Base-by-base conservation (phyloP, 257 asterid genomes). In the Penstemon barbatus region DNA sequence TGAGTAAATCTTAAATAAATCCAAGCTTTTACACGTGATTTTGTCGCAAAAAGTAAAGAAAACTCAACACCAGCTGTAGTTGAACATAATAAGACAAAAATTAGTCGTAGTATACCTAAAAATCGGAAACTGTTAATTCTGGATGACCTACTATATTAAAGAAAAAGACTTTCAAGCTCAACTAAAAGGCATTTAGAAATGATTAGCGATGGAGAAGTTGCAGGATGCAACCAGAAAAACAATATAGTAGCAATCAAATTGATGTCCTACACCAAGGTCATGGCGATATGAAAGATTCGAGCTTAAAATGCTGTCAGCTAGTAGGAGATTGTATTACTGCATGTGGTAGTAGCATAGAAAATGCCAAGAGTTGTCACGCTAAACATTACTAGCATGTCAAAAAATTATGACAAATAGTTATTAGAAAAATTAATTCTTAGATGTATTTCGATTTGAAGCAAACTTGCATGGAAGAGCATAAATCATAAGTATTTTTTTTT, bases 281-380 rank as follows among this genome's bases (percentile, higher is more conserved):
- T 5, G 9, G 10, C 13, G 41, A 19, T 38, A 36, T 1, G 11
- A 46, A 2, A 46, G 18, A 33, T 19, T 33, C 13, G 43, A 54
- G 59, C 33, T 25, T 25, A 19, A 54, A 4, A 6, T 54, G 5
- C 4, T 4, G 18, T 15, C 36, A 19, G 36, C 59, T 13, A 18
- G 59, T 54, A 40, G 42, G 63, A 60, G 69, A 64, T 13, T 12
- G 73, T 25, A 37, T 52, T 19, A 33, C 36, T 19, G 61, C 57
- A 63, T 13, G 39, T 55, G 42, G 15, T 57, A 38, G 8, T 45
- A 37, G 66, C 5, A 7, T 45, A 37, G 44, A 52, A 9, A 44
- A 33, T 56, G 44, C 51, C 5, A 8, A 61, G 15, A 58, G 25
- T 33, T 18, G 42, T 25, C 45, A 10, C 46, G 63, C 18, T 44